Conservation (phyloP, 352 stramenopile species). For the Pythium rishiriense region DNA sequence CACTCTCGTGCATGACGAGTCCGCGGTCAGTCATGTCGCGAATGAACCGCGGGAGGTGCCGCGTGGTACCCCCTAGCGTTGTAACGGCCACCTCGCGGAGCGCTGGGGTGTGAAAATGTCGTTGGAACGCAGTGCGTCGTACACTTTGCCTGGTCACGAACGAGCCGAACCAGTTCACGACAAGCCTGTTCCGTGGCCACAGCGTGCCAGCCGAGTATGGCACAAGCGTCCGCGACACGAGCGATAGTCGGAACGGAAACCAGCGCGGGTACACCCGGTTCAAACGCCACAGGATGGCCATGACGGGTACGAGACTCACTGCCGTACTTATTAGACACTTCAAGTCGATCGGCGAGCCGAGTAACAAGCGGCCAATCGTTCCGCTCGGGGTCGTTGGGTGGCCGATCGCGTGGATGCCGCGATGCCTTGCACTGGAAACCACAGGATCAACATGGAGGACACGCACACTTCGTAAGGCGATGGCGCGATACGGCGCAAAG, state of each 20-base stretch:
- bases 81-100: background rate
- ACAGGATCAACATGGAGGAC: constrained; percentile 9
- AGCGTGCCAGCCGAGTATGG: constrained; percentile 9
- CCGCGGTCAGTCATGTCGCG: background rate
- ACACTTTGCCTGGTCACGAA: background rate
- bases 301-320: background rate
- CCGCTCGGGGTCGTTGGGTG: background rate
- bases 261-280: background rate
- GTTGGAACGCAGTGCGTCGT: background rate
- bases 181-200: constrained; percentile 19
- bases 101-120: background rate
- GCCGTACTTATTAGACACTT: background rate
- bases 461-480: background rate
- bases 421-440: background rate
- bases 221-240: background rate
- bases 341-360: background rate
- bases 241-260: background rate
- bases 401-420: background rate
- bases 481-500: constrained; percentile 7
- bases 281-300: background rate
- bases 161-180: constrained; percentile 10
- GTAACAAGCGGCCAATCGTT: background rate
- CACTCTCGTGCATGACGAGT: background rate
- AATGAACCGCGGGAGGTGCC: background rate
- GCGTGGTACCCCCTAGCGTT: background rate